Base-by-base conservation (phyloP, 345 rosid genomes). In the Eucalyptus tenuipes region DNA sequence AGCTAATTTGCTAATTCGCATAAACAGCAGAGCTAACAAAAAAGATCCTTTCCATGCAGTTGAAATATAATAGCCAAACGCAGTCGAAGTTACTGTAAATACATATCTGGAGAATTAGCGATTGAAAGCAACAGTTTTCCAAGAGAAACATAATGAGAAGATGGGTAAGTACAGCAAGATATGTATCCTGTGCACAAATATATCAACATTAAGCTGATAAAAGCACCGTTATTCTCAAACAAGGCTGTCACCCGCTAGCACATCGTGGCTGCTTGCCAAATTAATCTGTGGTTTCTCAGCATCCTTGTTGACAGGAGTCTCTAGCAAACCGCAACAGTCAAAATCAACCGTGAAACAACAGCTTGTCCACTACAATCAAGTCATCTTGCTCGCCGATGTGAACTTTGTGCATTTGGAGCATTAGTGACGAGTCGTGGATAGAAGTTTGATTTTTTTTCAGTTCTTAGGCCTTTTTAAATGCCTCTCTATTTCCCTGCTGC, bases 341-440 rank as follows among this genome's bases (percentile, higher is more conserved):
- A 49, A 49, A 87, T 87, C 87, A 68, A 87, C 61, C 22, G 33
- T 15, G 29, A 85, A 85, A 48, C 85, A 24, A 66, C 82, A 48
- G 61, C 37, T 24, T 48, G 45, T 93, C 96, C 57, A 93, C 90
- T 5, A 92, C 90, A 88, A 95, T 94, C 85, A 95, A 91, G 89
- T 92, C 80, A 86, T 49, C 53, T 14, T 94, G 92, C 71, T 89
- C 86, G 33, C 85, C 89, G 25, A 52, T 10, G 57, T 52, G 57
- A 52, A 20, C 57, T 52, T 52, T 52, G 57, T 52, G 57, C 57
- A 20, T 52, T 52, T 52, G 57, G 57, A 52, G 57, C 10, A 52
- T 3, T 52, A 52, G 57, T 20, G 57, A 52, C 57, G 25, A 52
- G 25, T 52, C 25, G 57, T 7, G 57, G 57, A 52, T 52, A 52